Evolutionary conservation across 2,329 filamentous ascomycete species (phyloP).

Genomic region (Chrysoporthe puriensis): DNA sequence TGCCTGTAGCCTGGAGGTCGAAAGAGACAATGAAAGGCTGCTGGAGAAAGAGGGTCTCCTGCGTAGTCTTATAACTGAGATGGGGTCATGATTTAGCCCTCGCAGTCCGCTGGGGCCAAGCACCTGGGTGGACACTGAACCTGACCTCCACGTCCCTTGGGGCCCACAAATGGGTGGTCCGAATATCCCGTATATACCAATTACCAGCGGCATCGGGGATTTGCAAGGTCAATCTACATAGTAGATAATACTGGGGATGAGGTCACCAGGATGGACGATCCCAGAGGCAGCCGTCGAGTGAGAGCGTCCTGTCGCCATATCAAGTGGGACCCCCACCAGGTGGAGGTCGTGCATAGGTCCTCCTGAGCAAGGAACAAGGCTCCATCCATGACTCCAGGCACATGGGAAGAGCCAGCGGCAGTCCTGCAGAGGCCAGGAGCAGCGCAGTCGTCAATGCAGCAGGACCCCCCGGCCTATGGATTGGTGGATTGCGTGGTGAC

Average conservation of each 20-base stretch:
- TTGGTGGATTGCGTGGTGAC: slow-evolving; percentile 10
- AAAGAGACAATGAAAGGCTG: background rate
- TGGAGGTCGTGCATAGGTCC: background rate
- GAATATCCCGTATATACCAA: slow-evolving; percentile 1
- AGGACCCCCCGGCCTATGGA: background rate
- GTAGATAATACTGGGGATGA: background rate
- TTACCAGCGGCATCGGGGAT: background rate
- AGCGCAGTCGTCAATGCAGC: slow-evolving; percentile 4
- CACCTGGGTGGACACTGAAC: too few species aligned
- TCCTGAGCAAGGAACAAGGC: background rate
- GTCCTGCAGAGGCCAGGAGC: background rate
- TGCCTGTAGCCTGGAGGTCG: background rate
- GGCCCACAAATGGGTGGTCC: background rate
- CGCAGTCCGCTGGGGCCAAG: background rate
- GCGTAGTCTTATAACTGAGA: slow-evolving; percentile 2
- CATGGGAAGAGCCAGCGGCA: background rate
- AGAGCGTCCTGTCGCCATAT: background rate
- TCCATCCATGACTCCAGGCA: background rate
- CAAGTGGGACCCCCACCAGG: background rate
- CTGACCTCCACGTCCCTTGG: background rate
- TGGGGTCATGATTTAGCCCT: background rate
- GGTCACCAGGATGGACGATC: background rate
- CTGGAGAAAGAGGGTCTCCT: background rate
- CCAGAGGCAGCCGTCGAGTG: background rate
- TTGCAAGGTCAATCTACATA: background rate